These are phyloP conservation scores for Monosporascus sp. DNA, from an alignment of 2,329 filamentous ascomycete species.

Conservation along the genomic window DNA sequence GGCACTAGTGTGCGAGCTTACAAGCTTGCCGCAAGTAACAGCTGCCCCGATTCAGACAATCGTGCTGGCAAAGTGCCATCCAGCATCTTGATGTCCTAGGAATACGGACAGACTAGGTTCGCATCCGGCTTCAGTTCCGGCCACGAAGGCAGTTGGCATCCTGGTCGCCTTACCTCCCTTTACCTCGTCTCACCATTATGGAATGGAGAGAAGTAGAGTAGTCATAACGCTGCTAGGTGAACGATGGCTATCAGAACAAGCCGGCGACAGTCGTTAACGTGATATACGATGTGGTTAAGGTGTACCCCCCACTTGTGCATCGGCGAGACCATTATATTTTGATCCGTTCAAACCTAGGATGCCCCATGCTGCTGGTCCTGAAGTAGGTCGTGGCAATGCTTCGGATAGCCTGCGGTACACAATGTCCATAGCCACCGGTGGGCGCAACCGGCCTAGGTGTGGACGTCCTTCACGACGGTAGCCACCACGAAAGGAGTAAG, in stretches of 20 bases:
- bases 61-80: constrained; percentile 51
- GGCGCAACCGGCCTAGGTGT: constrained; percentile 50
- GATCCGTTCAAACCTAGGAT: constrained; percentile 27
- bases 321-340: constrained; percentile 19
- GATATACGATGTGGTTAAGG: constrained; percentile 49
- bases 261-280: constrained; percentile 53
- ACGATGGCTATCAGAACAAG: constrained; percentile 52
- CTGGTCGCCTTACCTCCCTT: constrained; percentile 38
- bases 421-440: constrained; percentile 43
- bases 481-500: constrained; percentile 35
- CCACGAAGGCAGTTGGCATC: constrained; percentile 44
- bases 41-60: constrained; percentile 48
- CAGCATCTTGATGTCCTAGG: constrained; percentile 49
- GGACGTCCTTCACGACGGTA: constrained; percentile 42
- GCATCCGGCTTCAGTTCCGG: constrained; percentile 47
- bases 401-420: constrained; percentile 32
- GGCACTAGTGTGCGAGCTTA: constrained; percentile 32
- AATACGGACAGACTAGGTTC: constrained; percentile 47
- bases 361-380: constrained; percentile 24
- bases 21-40: constrained; percentile 43
- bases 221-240: constrained; percentile 47
- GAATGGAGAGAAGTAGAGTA: constrained; percentile 42
- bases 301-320: constrained; percentile 45
- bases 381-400: constrained; percentile 23
- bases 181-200: constrained; percentile 34